phyloP scores from a whole-genome alignment of 345 rosid genomes.

The Toxicodendron radicans region DNA sequence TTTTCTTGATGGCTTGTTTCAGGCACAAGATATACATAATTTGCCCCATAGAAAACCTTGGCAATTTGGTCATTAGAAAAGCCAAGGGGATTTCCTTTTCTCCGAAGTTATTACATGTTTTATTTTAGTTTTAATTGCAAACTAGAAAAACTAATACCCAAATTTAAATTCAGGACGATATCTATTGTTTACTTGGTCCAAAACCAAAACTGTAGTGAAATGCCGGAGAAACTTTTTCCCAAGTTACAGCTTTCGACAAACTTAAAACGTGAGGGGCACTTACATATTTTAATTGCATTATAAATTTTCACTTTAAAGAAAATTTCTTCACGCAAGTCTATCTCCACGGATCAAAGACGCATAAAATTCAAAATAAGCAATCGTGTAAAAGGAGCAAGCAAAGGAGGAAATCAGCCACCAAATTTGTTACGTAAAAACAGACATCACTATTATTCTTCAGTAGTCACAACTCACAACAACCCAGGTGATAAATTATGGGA shows the following conservation, averaged over 20 bases:
- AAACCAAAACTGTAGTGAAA: neutral
- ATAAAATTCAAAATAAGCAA: neutral
- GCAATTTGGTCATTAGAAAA: neutral
- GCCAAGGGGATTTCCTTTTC: neutral
- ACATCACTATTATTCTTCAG: neutral
- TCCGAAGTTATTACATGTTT: no score
- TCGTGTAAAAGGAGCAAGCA: neutral
- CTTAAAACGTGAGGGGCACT: slow-evolving; percentile 10
- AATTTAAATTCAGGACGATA: neutral
- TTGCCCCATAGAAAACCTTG: neutral
- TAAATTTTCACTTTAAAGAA: neutral
- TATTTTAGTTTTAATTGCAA: neutral
- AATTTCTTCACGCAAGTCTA: slow-evolving; percentile 12
- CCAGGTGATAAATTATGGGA: slow-evolving; percentile 1
- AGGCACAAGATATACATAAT: neutral
- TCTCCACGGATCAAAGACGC: neutral
- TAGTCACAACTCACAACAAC: slow-evolving; percentile 21
- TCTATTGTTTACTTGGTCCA: neutral
- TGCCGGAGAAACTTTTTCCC: neutral
- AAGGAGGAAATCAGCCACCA: neutral
- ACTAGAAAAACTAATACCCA: neutral
- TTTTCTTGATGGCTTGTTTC: neutral
- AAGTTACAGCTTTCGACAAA: neutral
- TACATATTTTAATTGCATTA: neutral
- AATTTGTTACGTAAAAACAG: neutral